phyloP scores from a whole-genome alignment of 1,284 basidiomycete species.

The Ceratorhiza oryzae-sativae region DNA sequence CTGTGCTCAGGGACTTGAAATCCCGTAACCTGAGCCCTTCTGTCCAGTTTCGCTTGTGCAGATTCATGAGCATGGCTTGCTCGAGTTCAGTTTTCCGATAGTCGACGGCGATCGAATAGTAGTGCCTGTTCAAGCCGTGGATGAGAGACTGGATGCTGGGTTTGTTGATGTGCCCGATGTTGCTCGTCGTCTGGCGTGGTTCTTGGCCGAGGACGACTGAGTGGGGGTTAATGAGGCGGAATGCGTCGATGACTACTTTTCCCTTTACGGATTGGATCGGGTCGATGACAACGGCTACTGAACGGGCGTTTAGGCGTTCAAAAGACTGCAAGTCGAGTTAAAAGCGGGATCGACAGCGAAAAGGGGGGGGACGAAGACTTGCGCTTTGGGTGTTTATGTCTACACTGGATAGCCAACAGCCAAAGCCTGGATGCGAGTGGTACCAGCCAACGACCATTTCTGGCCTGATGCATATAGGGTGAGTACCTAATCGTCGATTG shows the following conservation, averaged over 20 bases:
- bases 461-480: constrained; percentile 64
- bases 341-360: constrained; percentile 12
- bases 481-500: constrained; percentile 1
- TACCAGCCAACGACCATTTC: constrained; percentile 99
- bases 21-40: constrained; percentile 91
- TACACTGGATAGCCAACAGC: constrained; percentile 98
- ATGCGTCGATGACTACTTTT: constrained; percentile 99
- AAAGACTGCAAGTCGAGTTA: constrained; percentile 74
- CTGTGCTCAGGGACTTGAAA: constrained; percentile 84
- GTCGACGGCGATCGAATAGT: constrained; percentile 96
- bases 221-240: constrained; percentile 92
- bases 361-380: constrained; percentile 44
- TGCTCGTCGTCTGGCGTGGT: constrained; percentile 96
- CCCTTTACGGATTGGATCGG: constrained; percentile 99
- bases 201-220: constrained; percentile 89
- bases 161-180: constrained; percentile 99
- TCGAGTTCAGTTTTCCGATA: constrained; percentile 97
- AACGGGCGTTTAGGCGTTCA: constrained; percentile 92
- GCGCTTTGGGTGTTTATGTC: constrained; percentile 99
- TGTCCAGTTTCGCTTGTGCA: constrained; percentile 98
- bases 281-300: constrained; percentile 98
- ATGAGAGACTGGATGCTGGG: constrained; percentile 97
- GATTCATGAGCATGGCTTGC: constrained; percentile 97
- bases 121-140: constrained; percentile 94
- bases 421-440: constrained; percentile 99